phyloP scores from a whole-genome alignment of 768 basidiomycete species.

The Lactifluus volemus region DNA sequence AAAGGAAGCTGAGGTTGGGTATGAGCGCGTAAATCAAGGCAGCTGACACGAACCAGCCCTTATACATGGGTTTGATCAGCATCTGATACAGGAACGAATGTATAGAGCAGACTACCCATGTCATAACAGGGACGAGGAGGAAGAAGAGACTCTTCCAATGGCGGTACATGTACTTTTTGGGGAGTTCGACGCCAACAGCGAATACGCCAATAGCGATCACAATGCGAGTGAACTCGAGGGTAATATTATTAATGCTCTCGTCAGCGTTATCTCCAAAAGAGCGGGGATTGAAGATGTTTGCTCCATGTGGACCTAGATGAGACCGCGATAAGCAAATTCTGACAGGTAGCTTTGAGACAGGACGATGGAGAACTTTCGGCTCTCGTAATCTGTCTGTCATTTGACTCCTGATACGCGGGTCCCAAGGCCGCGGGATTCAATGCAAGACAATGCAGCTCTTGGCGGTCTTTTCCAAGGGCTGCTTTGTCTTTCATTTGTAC shows the following conservation, averaged over 20 bases:
- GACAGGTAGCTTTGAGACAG: not conserved
- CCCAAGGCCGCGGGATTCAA: not conserved
- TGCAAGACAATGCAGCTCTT: too few species aligned
- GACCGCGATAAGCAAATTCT: not conserved
- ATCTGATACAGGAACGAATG: not conserved
- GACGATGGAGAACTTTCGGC: not conserved
- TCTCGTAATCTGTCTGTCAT: not conserved
- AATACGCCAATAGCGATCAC: conserved; percentile 96
- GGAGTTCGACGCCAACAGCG: conserved; percentile 95
- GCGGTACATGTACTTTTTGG: conserved; percentile 87
- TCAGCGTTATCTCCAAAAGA: conserved; percentile 51
- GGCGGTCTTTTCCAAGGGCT: too few species aligned
- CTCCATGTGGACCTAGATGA: conserved; percentile 71
- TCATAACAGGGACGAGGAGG: conserved; percentile 75
- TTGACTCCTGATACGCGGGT: not conserved
- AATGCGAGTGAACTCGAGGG: conserved; percentile 84
- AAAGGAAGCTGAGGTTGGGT: conserved; percentile 83
- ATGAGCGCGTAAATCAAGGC: conserved; percentile 87
- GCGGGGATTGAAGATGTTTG: conserved; percentile 73
- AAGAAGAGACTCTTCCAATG: conserved; percentile 90
- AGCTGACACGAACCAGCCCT: conserved; percentile 95
- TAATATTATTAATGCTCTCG: conserved; percentile 59
- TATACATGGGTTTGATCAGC: conserved; percentile 2
- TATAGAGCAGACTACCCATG: conserved; percentile 49
- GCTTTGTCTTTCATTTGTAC: not conserved